phyloP scores from a whole-genome alignment of 768 basidiomycete species.

The Suillus luteus region DNA sequence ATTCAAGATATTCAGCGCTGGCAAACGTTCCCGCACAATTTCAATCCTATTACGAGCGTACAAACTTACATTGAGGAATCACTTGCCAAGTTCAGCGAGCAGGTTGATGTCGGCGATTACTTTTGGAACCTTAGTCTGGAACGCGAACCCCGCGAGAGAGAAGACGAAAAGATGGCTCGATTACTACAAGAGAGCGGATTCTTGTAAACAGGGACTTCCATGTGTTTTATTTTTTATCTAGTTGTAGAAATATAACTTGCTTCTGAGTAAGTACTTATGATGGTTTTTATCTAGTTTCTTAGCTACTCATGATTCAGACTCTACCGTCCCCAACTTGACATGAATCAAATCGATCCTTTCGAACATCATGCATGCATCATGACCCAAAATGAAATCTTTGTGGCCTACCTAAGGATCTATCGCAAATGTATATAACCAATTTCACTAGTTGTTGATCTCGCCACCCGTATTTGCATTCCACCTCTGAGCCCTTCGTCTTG shows the following conservation, averaged over 20 bases:
- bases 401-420: background rate
- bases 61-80: slow-evolving; percentile 78
- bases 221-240: background rate
- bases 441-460: background rate
- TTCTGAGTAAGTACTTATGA: background rate
- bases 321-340: background rate
- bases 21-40: slow-evolving; percentile 90
- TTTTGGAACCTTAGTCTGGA: slow-evolving; percentile 87
- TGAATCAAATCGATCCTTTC: background rate
- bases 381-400: background rate
- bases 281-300: background rate
- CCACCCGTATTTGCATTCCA: slow-evolving; percentile 17
- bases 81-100: slow-evolving; percentile 69
- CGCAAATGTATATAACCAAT: background rate
- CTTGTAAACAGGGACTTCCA: slow-evolving; percentile 43
- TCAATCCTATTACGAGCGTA: slow-evolving; percentile 65
- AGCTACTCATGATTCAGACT: background rate
- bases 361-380: too few relatives aligned
- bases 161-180: slow-evolving; percentile 95
- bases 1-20: slow-evolving; percentile 96
- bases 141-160: slow-evolving; percentile 91
- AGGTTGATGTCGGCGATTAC: slow-evolving; percentile 67
- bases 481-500: slow-evolving; percentile 18
- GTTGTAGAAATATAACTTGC: slow-evolving; percentile 2
- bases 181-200: slow-evolving; percentile 88